Evolutionary conservation across 495 filamentous ascomycete genomes (phyloP), one percentile per base, ranked within the genome.

Genomic region (Aspergillus avenaceus): DNA sequence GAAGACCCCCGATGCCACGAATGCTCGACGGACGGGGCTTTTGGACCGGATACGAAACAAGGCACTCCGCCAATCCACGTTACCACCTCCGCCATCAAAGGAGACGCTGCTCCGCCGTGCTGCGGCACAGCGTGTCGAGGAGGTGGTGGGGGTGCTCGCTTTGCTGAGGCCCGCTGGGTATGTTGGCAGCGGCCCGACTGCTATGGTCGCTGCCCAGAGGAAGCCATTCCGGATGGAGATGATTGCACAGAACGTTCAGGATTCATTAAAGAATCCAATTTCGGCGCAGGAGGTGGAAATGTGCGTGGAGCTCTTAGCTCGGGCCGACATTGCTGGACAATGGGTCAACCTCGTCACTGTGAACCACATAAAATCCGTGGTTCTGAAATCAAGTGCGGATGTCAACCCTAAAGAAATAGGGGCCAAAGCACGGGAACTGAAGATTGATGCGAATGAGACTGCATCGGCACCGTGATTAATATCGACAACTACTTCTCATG

Each of bases 11-110:
- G 66, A 65, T 24, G 60, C 64, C 8, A 63, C 70, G 9, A 61
- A 56, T 23, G 62, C 62, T 31, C 73, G 73, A 18, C 63, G 69
- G 19, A 64, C 69, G 49, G 59, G 73, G 1, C 58, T 76, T 3
- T 47, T 76, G 44, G 71, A 74, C 40, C 71, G 73, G 19, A 69
- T 76, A 44, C 73, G 71, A 64, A 66, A 61, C 43, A 77, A 77
- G 53, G 55, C 72, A 47, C 53, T 74, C 25, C 62, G 56, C 23
- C 70, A 75, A 59, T 70, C 72, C 14, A 73, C 71, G 55, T 53
- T 74, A 26, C 70, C 71, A 13, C 69, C 69, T 1, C 65, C 70
- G 8, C 73, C 71, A n/a, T 56, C 72, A 23, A 74, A 75, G 55
- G 66, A 70, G 11, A 62, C 64, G 47, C 46, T 75, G 9, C 32